Base-by-base conservation (phyloP, 352 stramenopile genomes). In the Pythium myriotylum region DNA sequence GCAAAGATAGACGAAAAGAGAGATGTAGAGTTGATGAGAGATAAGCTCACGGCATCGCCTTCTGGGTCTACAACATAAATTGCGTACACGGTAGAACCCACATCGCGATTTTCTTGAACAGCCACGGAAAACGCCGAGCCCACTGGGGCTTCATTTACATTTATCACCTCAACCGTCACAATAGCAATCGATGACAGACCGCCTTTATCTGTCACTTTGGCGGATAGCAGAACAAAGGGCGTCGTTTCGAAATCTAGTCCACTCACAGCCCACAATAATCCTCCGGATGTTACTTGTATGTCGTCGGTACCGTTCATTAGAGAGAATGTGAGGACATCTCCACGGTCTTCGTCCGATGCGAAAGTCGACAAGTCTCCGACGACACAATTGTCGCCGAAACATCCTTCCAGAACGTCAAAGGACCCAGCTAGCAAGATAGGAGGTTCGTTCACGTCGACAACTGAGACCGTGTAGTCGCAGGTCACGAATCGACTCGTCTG, bases 321-420 rank as follows among this genome's bases (percentile, higher is more conserved):
- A 23, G 63, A 24, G 56, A 82, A 88, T 2, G 41, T 62, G 4
- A 88, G 40, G 3, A 67, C n/a, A 8, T 68, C 59, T 4, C 47
- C 62, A 17, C 62, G 63, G 37, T 88, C 79, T 54, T 88, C 79
- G 20, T 88, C 79, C 16, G 70, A 72, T 19, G 71, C 74, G 43
- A 76, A 75, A 19, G 63, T 13, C 17, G 60, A 63, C 7, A 86
- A 42, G 45, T 76, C 57, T n/a, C 73, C 79, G 24, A 77, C 56
- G 13, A 77, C 72, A 42, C 79, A 88, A 43, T 79, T 62, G 27
- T 61, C 54, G 3, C 70, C 74, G 2, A 54, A 45, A 50, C 79
- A 88, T n/a, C 67, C 62, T 66, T 88, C 79, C 10, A 73, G 19
- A 16, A 85, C 75, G 20, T 77, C 69, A 56, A 88, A 88, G 17